phyloP scores from a whole-genome alignment of 2,329 filamentous ascomycete genomes.

The Penicillium janthinellum region DNA sequence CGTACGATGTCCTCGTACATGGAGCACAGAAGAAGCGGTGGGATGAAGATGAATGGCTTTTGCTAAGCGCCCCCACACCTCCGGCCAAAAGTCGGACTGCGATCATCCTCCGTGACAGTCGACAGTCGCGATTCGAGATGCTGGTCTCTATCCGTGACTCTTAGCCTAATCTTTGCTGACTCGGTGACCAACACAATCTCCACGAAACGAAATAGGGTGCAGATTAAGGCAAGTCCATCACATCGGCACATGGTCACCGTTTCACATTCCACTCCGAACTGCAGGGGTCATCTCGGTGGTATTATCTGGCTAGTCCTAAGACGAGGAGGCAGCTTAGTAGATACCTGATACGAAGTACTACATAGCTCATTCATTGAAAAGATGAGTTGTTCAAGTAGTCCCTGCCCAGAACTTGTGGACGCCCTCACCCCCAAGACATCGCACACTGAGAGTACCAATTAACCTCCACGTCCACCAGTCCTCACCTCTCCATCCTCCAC shows the following conservation, averaged over 20 bases:
- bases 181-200: not conserved
- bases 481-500: not conserved
- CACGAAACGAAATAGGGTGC: not conserved
- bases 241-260: not conserved
- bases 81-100: slow-evolving; percentile 7
- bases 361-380: too few relatives aligned
- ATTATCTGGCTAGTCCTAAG: too few relatives aligned
- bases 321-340: too few relatives aligned
- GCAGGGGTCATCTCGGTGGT: not conserved
- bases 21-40: slow-evolving; percentile 4
- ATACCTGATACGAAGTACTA: too few relatives aligned
- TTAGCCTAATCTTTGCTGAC: not conserved
- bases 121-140: not conserved
- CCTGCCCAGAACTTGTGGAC: not conserved
- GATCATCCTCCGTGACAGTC: slow-evolving; percentile 4
- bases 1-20: too few relatives aligned
- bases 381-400: too few relatives aligned
- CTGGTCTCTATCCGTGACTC: not conserved
- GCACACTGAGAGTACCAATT: not conserved
- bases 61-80: slow-evolving; percentile 18
- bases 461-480: not conserved
- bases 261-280: not conserved
- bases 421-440: not conserved
- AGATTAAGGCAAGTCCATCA: slow-evolving; percentile 5
- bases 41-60: not conserved